Evolutionary conservation across 148 eudicot species (phyloP).

Genomic region (Heliosperma pusillum): DNA sequence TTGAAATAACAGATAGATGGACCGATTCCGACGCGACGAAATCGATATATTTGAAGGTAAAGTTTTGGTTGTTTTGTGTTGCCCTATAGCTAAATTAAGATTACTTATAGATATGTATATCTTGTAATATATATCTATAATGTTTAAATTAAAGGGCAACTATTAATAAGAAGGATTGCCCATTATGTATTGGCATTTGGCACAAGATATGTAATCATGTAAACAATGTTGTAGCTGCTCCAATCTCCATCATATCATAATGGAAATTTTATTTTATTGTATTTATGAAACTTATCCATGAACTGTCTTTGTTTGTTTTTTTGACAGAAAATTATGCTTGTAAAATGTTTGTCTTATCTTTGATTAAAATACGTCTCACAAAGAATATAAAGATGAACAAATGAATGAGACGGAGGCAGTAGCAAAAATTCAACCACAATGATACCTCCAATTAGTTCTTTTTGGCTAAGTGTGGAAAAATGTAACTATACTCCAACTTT

Average conservation of each 20-base stretch:
- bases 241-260: background rate
- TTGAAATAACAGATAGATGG: constrained; percentile 18
- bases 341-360: too few relatives aligned
- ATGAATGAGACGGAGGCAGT: too few relatives aligned
- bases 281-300: too few relatives aligned
- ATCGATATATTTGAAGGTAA: constrained; percentile 24
- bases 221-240: background rate
- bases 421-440: too few relatives aligned
- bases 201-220: background rate
- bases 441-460: too few relatives aligned
- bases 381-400: too few relatives aligned
- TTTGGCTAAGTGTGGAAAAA: too few relatives aligned
- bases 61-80: constrained; percentile 16
- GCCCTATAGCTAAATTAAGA: constrained; percentile 2
- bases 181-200: constrained; percentile 2
- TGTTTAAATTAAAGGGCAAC: constrained; percentile 14
- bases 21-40: background rate
- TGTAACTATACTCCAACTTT: too few relatives aligned
- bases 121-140: constrained; percentile 10
- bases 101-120: background rate
- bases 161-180: constrained; percentile 15
- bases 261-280: too few relatives aligned
- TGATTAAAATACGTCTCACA: too few relatives aligned
- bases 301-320: too few relatives aligned
- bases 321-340: too few relatives aligned